Percentiles rank a stretch among this genome's conserved stretches.
Evolutionary conservation across 2,329 filamentous ascomycete genomes (phyloP).

Genomic region (Trichoderma atrobrunneum): DNA sequence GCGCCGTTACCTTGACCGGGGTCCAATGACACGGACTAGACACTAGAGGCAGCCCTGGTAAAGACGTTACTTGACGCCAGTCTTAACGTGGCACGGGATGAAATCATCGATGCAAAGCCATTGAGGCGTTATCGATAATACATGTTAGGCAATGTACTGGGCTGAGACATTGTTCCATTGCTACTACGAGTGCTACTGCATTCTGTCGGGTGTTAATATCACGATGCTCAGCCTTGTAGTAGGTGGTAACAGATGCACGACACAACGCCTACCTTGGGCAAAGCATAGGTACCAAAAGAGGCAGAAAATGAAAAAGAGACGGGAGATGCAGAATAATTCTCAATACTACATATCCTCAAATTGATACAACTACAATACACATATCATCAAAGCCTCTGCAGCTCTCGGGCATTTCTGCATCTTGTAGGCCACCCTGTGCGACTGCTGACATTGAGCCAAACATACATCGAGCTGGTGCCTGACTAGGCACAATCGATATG

Average conservation of each 20-base stretch:
- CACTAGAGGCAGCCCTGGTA: background rate
- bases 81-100: background rate
- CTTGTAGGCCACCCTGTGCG: background rate
- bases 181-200: background rate
- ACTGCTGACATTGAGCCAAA: no score
- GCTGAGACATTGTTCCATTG: background rate
- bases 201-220: background rate
- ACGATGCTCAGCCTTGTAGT: background rate
- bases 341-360: background rate
- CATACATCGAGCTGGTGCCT: background rate
- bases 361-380: background rate
- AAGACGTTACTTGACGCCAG: background rate
- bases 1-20: background rate
- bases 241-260: background rate
- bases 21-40: background rate
- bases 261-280: background rate
- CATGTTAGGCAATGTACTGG: background rate
- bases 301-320: background rate
- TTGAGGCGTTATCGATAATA: background rate
- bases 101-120: background rate
- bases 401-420: background rate
- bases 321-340: background rate
- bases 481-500: background rate
- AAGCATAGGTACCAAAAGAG: background rate
- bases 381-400: background rate